Conservation (phyloP, 73 alveolate genomes). For the Paramecium pentaurelia region DNA sequence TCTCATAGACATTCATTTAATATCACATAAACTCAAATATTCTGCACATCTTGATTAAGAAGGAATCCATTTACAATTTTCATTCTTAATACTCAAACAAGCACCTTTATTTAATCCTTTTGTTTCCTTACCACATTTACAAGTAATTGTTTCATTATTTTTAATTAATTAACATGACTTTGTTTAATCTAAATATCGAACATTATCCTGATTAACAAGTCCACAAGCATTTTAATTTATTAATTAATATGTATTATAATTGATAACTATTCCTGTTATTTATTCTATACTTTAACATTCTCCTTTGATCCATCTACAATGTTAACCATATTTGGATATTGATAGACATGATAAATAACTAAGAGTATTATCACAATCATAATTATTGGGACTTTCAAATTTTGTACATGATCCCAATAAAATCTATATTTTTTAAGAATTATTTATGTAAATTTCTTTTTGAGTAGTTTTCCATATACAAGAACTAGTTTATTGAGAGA, state of each 20-base stretch:
- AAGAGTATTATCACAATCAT: background rate
- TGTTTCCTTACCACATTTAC: background rate
- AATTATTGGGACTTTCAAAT: background rate
- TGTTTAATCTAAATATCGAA: background rate
- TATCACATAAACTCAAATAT: background rate
- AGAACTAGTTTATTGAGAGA: background rate
- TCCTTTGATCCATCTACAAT: background rate
- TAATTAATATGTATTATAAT: background rate
- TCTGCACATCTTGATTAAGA: background rate
- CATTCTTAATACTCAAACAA: background rate
- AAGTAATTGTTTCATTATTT: background rate
- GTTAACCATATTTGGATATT: background rate
- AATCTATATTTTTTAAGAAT: too few relatives aligned
- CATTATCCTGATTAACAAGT: background rate
- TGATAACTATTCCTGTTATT: background rate
- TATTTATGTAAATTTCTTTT: background rate
- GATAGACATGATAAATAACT: background rate
- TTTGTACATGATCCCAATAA: background rate
- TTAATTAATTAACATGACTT: background rate
- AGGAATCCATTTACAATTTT: background rate
- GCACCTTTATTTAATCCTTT: background rate
- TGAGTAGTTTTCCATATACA: background rate
- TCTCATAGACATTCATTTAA: background rate
- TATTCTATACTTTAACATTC: background rate
- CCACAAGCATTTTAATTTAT: background rate